These are phyloP conservation scores for Rhizophora mangle DNA, from an alignment of 345 rosid genomes.

Conservation along the genomic window DNA sequence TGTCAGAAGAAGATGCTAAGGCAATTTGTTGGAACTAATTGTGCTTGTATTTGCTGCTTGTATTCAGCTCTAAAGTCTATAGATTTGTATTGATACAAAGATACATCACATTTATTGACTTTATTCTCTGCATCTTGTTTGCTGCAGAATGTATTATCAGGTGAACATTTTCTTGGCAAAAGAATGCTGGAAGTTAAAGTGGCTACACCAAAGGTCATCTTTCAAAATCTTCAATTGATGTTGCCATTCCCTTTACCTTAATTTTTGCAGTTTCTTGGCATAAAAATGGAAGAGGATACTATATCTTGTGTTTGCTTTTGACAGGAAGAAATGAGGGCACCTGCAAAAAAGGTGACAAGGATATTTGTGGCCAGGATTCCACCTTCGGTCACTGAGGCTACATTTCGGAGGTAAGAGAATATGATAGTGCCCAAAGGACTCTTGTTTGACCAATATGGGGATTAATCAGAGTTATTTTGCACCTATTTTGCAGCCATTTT, in stretches of 20 bases:
- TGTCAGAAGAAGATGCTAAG: conserved; percentile 76
- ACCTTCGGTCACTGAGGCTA: conserved; percentile 72
- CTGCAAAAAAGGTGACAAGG: conserved; percentile 75
- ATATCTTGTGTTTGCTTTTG: conserved; percentile 16
- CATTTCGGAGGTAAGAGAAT: conserved; percentile 71
- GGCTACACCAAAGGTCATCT: conserved; percentile 88
- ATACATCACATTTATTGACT: too few species aligned
- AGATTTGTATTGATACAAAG: neutral
- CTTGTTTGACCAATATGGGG: conserved; percentile 4
- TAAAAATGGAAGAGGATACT: neutral
- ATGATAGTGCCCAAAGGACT: neutral
- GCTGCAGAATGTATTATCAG: conserved; percentile 62
- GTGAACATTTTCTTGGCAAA: conserved; percentile 81
- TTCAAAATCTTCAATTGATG: neutral
- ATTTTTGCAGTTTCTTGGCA: neutral
- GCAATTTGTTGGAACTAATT: conserved; percentile 21
- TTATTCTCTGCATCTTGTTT: conserved; percentile 3
- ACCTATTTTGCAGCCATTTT: conserved; percentile 65
- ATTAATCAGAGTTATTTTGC: conserved; percentile 12
- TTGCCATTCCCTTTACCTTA: neutral
- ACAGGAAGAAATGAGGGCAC: conserved; percentile 97
- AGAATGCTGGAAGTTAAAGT: conserved; percentile 89
- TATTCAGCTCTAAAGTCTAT: neutral
- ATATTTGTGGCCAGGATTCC: conserved; percentile 94
- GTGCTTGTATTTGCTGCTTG: neutral